Percentiles rank a stretch among this genome's conserved stretches.
phyloP scores from a whole-genome alignment of 257 asterid genomes.

The Datura wrightii region DNA sequence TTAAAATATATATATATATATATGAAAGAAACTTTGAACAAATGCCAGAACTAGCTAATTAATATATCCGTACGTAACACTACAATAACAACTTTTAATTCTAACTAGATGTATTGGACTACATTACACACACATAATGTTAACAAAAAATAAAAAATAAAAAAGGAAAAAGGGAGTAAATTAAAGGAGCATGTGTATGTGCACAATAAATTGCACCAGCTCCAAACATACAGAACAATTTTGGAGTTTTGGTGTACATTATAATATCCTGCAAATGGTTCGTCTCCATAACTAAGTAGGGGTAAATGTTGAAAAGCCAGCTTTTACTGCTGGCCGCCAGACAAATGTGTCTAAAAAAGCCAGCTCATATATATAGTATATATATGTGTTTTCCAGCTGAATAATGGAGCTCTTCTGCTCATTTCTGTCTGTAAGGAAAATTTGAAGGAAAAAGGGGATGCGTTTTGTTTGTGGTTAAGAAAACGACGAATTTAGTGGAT shows the following conservation, averaged over 20 bases:
- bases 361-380: not conserved
- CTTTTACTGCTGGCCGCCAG: not conserved
- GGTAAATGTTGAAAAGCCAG: not conserved
- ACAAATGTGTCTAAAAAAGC: not conserved
- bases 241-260: not conserved
- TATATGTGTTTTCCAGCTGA: not conserved
- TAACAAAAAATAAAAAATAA: too few relatives aligned
- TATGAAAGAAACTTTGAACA: not conserved
- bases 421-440: not conserved
- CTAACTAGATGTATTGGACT: too few relatives aligned
- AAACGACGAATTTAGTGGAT: constrained; percentile 7
- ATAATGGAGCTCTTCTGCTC: constrained; percentile 12
- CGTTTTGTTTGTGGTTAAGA: not conserved
- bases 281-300: not conserved
- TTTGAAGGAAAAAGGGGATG: not conserved
- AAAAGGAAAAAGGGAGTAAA: too few relatives aligned
- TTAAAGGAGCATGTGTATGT: too few relatives aligned
- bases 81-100: too few relatives aligned
- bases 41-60: not conserved
- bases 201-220: not conserved
- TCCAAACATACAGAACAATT: not conserved
- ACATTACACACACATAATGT: too few relatives aligned
- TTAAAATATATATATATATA: too few relatives aligned
- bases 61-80: not conserved
- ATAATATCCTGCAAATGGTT: not conserved